Evolutionary conservation across 805 yeast genomes (phyloP), one percentile per base, ranked within the genome.

Genomic region (Hanseniaspora osmophila): DNA sequence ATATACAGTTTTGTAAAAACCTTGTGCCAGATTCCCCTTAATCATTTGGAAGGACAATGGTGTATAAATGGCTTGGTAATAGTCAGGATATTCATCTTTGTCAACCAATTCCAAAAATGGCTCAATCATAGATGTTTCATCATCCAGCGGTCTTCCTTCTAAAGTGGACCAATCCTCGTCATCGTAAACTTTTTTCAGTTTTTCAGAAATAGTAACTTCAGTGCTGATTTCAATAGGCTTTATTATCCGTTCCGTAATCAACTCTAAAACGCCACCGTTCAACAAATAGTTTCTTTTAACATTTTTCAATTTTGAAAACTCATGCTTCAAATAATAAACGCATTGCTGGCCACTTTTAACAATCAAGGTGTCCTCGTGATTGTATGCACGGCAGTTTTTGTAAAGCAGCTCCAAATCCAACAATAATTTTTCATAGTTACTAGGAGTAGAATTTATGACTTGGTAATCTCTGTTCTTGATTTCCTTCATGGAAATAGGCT

Each of bases 101-200:
- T 78, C 77, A 2, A 90, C 92, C 46, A 78, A 80, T 30, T 78
- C 83, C 65, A 82, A 59, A 58, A 87, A 88, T 0, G 94, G 84
- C 12, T 73, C 82, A 48, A 83, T 73, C 37, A 81, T 67, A 42
- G 65, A 52, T 19, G 56, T 48, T 11, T 51, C 47, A 42, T 55
- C 56, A 41, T 58, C 62, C 42, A 42, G 53, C 53, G 11, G 51
- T 46, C 16, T 12, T 3, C 18, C 18, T 37, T 37, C 13, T 5
- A 7, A 22, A 7, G 27, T 22, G 7, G 27, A 22, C 27, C 27
- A 22, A 22, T 22, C 27, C 27, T 22, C 27, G 27, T 22, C 27
- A 22, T 22, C 27, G 27, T 22, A 22, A 22, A 22, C 27, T 22
- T 22, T 22, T 4, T 55, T 29, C 51, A 47, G 6, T 50, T 49